These are phyloP conservation scores for Tetrapisispora phaffii DNA, from an alignment of 805 yeast genomes.

Conservation along the genomic window DNA sequence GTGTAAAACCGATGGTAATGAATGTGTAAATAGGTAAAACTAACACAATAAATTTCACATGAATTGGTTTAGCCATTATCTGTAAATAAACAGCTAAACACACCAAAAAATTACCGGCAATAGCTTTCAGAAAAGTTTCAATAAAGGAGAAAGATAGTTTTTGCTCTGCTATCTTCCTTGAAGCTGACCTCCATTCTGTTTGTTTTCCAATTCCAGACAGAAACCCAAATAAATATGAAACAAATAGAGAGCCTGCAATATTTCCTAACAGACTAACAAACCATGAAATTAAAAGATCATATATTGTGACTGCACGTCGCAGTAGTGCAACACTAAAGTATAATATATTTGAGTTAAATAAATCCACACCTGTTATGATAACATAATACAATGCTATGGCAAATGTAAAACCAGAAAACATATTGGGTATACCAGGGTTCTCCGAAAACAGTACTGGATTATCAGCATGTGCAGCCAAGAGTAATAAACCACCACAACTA, in stretches of 20 bases:
- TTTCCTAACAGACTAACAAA: conserved; percentile 56
- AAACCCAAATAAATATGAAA: conserved; percentile 53
- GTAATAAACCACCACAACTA: conserved; percentile 64
- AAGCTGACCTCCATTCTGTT: conserved; percentile 37
- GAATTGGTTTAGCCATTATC: conserved; percentile 68
- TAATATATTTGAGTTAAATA: conserved; percentile 67
- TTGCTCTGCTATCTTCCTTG: conserved; percentile 37
- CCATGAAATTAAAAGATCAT: conserved; percentile 61
- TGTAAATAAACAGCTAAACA: conserved; percentile 68
- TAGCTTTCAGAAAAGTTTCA: conserved; percentile 56
- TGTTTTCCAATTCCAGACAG: conserved; percentile 40
- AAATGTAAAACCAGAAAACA: conserved; percentile 54
- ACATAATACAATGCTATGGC: conserved; percentile 70
- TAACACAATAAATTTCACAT: conserved; percentile 59
- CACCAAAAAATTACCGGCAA: conserved; percentile 72
- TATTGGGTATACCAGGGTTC: conserved; percentile 43
- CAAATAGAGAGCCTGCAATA: conserved; percentile 53
- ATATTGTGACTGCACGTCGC: conserved; percentile 57
- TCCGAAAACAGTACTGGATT: conserved; percentile 33
- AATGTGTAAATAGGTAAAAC: conserved; percentile 64
- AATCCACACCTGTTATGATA: conserved; percentile 58
- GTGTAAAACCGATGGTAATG: conserved; percentile 70
- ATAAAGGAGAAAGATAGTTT: conserved; percentile 42
- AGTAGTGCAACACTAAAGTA: conserved; percentile 60
- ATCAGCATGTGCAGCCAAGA: conserved; percentile 44